Conservation (phyloP, 176 grass and related monocot genomes). For the Oryza glaberrima region DNA sequence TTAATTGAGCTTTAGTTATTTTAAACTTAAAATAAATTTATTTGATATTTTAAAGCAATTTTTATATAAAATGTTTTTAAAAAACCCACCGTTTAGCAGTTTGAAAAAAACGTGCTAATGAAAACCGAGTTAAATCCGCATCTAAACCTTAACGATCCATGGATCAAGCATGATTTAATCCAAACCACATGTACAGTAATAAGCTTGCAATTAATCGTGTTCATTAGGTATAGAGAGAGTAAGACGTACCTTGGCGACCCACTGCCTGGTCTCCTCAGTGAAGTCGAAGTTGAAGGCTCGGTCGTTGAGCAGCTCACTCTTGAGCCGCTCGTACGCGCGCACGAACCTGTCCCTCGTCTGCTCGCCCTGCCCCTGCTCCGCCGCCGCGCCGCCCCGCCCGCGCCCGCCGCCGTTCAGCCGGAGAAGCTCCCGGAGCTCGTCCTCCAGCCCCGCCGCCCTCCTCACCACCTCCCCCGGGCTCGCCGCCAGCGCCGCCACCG, state of each 20-base stretch:
- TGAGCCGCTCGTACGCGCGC: constrained; percentile 60
- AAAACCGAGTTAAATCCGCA: no score
- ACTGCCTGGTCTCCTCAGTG: constrained; percentile 46
- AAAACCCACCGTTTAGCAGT: no score
- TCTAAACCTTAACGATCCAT: no score
- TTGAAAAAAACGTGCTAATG: no score
- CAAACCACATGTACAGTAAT: no score
- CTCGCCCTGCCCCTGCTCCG: constrained; percentile 2
- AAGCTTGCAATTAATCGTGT: no score
- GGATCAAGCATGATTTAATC: no score
- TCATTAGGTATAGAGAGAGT: no score
- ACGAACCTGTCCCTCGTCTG: constrained; percentile 41
- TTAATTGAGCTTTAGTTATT: no score
- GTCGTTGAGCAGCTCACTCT: constrained; percentile 52
- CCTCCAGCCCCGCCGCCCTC: constrained; percentile 45
- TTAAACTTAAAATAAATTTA: no score
- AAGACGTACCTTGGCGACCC: constrained; percentile 47
- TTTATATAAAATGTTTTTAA: no score
- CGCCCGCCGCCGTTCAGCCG: constrained; percentile 13
- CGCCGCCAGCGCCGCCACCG: constrained; percentile 23
- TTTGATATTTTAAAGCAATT: no score
- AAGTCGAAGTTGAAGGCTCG: constrained; percentile 55
- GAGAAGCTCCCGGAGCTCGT: constrained; percentile 42
- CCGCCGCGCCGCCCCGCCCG: neutral
- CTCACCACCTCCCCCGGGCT: constrained; percentile 43